These are phyloP conservation scores for Cucurbita moschata DNA, from an alignment of 306 rosid species.

Conservation along the genomic window DNA sequence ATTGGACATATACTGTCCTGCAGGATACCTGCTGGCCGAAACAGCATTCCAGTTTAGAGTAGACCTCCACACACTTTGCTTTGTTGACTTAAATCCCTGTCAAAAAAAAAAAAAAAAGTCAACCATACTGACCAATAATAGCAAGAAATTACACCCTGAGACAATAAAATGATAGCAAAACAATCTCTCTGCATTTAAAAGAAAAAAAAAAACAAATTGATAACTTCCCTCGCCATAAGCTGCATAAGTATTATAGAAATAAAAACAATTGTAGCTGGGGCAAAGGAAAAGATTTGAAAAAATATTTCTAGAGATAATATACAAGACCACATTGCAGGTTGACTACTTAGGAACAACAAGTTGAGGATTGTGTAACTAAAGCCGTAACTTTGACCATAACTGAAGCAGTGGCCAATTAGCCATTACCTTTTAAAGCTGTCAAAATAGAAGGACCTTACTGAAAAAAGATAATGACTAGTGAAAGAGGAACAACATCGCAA, in stretches of 20 bases:
- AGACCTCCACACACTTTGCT: constrained; percentile 72
- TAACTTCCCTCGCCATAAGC: not conserved
- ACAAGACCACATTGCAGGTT: not conserved
- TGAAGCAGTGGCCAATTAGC: not conserved
- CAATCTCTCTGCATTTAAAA: not conserved
- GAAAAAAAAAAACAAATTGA: not conserved
- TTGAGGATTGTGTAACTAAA: not conserved
- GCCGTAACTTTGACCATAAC: not conserved
- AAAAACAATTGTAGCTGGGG: not conserved
- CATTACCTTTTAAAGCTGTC: not conserved
- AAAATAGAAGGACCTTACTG: not conserved
- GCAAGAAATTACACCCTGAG: not conserved
- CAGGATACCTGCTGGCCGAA: constrained; percentile 70
- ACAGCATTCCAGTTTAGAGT: constrained; percentile 84
- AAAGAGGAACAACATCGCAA: not conserved
- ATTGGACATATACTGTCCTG: constrained; percentile 80
- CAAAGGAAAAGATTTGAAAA: not conserved
- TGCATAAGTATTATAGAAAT: not conserved
- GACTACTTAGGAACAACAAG: not conserved
- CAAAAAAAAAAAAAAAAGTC: not conserved
- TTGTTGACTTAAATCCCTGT: constrained; percentile 78
- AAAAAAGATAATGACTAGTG: not conserved
- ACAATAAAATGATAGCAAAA: not conserved
- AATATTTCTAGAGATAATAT: not conserved
- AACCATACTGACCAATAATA: not conserved